phyloP scores from a whole-genome alignment of 1,139 yeast genomes.

The Lodderomyces orthopsilosis region DNA sequence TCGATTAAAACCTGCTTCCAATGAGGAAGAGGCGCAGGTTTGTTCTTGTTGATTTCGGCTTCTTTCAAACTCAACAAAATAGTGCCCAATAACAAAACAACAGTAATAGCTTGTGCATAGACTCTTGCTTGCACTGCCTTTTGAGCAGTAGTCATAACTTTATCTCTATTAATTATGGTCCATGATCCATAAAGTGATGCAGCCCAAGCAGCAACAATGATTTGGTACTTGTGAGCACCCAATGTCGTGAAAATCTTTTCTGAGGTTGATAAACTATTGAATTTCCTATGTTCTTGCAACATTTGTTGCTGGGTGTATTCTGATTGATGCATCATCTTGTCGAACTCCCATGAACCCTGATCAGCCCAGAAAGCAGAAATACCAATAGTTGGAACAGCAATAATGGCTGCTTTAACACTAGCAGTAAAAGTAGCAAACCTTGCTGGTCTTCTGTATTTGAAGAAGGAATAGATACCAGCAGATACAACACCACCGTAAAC shows the following conservation, averaged over 20 bases:
- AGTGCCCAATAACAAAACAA: constrained; percentile 60
- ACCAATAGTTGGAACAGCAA: constrained; percentile 43
- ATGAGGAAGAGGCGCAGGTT: constrained; percentile 39
- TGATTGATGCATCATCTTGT: constrained; percentile 37
- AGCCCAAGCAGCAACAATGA: constrained; percentile 82
- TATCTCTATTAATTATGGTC: constrained; percentile 72
- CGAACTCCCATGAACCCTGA: constrained; percentile 50
- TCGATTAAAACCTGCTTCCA: constrained; percentile 33
- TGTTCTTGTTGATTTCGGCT: constrained; percentile 42
- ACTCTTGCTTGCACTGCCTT: constrained; percentile 92
- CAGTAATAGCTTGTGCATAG: constrained; percentile 85
- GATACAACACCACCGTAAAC: constrained; percentile 37
- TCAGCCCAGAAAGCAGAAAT: constrained; percentile 45
- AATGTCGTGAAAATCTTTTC: constrained; percentile 48
- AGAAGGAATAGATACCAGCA: constrained; percentile 31
- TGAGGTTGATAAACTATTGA: constrained; percentile 44
- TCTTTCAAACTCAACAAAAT: constrained; percentile 64
- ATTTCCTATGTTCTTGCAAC: constrained; percentile 48
- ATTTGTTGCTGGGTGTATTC: constrained; percentile 29
- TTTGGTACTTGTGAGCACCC: constrained; percentile 65
- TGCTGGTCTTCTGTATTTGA: constrained; percentile 34
- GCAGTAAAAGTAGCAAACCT: constrained; percentile 37
- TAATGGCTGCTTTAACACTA: constrained; percentile 38
- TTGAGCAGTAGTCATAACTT: constrained; percentile 73
- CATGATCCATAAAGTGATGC: constrained; percentile 84